Conservation (phyloP, 2,329 filamentous ascomycete species). For the Ceratocystis huliohia region DNA sequence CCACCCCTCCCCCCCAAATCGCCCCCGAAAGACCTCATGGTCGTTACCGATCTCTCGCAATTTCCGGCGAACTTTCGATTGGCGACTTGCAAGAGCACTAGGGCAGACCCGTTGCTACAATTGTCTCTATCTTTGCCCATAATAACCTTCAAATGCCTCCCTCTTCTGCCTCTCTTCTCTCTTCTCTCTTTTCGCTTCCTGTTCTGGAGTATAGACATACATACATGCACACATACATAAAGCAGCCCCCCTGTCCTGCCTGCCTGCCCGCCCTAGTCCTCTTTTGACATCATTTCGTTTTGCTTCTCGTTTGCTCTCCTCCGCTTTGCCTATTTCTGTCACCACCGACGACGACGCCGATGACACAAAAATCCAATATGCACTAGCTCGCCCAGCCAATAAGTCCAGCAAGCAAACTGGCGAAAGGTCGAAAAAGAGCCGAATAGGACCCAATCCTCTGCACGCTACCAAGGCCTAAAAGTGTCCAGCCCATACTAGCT, state of each 20-base stretch:
- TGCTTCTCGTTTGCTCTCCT: neutral
- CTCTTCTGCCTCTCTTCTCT: neutral
- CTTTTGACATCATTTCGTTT: neutral
- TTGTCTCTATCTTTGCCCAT: neutral
- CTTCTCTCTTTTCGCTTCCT: neutral
- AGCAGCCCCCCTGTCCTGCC: neutral
- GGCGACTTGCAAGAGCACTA: neutral
- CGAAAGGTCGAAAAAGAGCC: neutral
- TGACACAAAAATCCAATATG: neutral
- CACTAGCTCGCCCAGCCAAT: neutral
- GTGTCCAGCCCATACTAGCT: neutral
- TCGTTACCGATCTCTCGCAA: neutral
- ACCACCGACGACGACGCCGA: neutral
- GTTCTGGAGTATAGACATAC: neutral
- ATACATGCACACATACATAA: no score
- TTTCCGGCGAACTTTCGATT: neutral
- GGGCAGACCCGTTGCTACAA: neutral
- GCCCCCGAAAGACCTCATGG: neutral
- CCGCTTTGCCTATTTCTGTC: neutral
- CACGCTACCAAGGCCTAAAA: neutral
- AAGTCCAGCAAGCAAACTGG: neutral
- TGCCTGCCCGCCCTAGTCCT: neutral
- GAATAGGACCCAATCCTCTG: neutral
- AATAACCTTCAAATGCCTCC: neutral
- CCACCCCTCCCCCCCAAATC: neutral